Base-by-base conservation (phyloP, 1,284 basidiomycete species). In the Moesziomyces parantarcticus region DNA sequence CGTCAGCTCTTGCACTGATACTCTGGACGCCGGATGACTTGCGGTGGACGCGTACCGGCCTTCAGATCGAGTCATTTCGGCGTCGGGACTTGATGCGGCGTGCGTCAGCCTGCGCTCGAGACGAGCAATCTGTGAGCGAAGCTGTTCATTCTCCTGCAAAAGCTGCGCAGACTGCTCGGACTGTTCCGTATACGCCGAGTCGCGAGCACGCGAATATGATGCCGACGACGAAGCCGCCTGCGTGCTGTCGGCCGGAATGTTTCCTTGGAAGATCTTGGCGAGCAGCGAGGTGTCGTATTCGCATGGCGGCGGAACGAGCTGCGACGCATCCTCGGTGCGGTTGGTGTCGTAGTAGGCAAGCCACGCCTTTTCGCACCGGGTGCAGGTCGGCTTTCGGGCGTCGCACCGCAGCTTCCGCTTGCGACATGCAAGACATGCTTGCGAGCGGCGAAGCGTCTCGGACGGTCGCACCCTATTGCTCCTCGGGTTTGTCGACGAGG, bases 331-430 rank as follows among this genome's bases (percentile, higher is more conserved):
- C 4, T 20, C 13, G 3, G 26, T 25, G 21, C 52, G 56, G 8
- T 42, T 44, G 16, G 36, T 22, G 21, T 55, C 42, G n/a, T 69
- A 47, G 16, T 63, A 69, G 3, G 56, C 48, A 9, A 59, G 53
- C 66, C 66, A 69, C 3, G 66, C 66, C 39, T 55, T 59, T 40
- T 69, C 60, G 40, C 60, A 69, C 6, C 60, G 60, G 23, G 66
- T 63, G 57, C 66, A 69, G 8, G 66, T 63, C 0, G 66, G 66
- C 52, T 69, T 69, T 48, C 50, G 59, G 8, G 66, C 66, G 42
- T 69, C 66, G 25, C 66, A 69, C 34, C 66, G 60, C 10, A 69
- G 56, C 45, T 69, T 69, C 14, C 66, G 49, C 50, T 64, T 69
- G 8, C 66, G 56, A 50, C 66, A 64, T 13, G 66, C 66, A 11